A percentile compares a stretch with the other conserved stretches of the same genome.
phyloP scores from a whole-genome alignment of 306 rosid genomes.

The Pyrus bretschneideri region DNA sequence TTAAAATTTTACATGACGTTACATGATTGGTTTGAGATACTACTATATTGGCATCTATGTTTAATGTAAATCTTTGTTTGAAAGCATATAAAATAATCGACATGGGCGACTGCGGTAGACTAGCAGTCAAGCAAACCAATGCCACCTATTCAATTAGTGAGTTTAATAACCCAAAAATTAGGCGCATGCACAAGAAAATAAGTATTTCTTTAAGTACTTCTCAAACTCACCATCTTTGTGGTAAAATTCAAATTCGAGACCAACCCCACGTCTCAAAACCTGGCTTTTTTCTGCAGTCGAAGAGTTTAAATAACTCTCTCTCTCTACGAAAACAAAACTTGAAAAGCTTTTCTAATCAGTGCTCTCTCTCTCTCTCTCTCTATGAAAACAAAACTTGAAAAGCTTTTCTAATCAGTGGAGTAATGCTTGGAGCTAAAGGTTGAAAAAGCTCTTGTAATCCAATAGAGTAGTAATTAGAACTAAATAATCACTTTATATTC shows the following conservation, averaged over 20 bases:
- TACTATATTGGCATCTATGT: no score
- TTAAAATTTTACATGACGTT: no score
- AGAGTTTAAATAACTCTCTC: background rate
- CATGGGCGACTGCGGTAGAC: background rate
- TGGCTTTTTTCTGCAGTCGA: constrained; percentile 44
- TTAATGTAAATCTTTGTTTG: no score
- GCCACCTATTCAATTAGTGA: background rate
- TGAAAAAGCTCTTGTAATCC: constrained; percentile 15
- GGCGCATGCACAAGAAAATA: constrained; percentile 18
- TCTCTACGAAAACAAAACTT: constrained; percentile 15
- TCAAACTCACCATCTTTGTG: constrained; percentile 7
- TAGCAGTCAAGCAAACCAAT: background rate
- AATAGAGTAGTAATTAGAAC: constrained; percentile 23
- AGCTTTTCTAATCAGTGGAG: constrained; percentile 18
- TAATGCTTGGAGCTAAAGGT: constrained; percentile 20
- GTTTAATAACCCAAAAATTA: background rate
- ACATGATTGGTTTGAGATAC: no score
- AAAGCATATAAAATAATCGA: background rate
- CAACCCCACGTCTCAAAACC: constrained; percentile 36
- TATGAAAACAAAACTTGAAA: constrained; percentile 15
- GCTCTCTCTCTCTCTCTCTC: constrained; percentile 22
- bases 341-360: constrained; percentile 16
- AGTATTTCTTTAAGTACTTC: constrained; percentile 5
- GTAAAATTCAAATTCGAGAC: constrained; percentile 23
- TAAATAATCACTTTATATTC: constrained; percentile 18